A percentile compares a stretch with the other conserved stretches of the same genome.
Conservation (phyloP, 306 rosid genomes). For the Bauhinia variegata region DNA sequence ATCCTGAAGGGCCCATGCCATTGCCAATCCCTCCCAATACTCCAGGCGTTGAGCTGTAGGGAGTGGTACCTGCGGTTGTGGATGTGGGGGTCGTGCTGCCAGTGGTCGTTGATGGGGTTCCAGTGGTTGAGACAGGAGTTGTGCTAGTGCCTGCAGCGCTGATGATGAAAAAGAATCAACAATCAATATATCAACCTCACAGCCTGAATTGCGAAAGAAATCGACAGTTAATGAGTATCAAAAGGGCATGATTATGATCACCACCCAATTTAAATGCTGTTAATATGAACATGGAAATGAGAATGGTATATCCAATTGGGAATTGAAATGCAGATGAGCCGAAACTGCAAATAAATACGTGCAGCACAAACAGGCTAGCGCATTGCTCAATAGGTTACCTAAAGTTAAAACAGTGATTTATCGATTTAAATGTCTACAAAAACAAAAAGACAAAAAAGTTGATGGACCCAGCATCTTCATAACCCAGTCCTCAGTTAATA, state of each 20-base stretch:
- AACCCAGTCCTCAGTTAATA: too few relatives aligned
- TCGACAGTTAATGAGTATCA: neutral
- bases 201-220: neutral
- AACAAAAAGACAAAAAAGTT: too few relatives aligned
- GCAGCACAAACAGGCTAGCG: too few relatives aligned
- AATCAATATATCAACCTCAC: constrained; percentile 16
- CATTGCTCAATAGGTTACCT: too few relatives aligned
- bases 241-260: neutral
- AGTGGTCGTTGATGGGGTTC: constrained; percentile 20
- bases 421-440: neutral
- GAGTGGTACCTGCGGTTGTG: constrained; percentile 32
- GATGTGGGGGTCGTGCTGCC: neutral
- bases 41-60: constrained; percentile 53
- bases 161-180: constrained; percentile 14
- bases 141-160: constrained; percentile 57
- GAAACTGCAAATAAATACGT: too few relatives aligned
- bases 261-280: neutral
- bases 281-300: neutral
- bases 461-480: too few relatives aligned
- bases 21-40: constrained; percentile 75
- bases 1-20: constrained; percentile 74
- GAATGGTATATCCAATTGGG: neutral
- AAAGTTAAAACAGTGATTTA: too few relatives aligned
- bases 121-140: constrained; percentile 32
- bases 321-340: neutral